These are phyloP conservation scores for Ophiostoma pallidulum DNA, from an alignment of 2,329 filamentous ascomycete genomes.

Conservation along the genomic window DNA sequence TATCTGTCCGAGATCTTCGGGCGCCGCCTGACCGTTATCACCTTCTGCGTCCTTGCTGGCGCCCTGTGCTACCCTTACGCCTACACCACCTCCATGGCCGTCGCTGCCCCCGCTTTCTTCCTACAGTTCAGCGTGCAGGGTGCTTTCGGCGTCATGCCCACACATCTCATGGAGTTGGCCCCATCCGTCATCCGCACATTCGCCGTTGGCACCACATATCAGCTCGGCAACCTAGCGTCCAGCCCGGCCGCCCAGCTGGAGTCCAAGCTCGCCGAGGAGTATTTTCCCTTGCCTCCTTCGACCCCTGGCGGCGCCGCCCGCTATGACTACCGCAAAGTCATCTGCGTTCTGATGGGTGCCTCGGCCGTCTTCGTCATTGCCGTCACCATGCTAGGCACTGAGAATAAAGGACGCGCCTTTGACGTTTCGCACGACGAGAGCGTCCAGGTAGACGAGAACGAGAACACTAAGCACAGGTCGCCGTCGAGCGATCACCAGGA, in stretches of 20 bases:
- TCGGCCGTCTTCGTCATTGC: not conserved
- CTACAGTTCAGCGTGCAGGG: constrained; percentile 60
- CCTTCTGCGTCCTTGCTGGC: constrained; percentile 52
- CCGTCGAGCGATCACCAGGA: no score
- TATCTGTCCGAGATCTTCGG: constrained; percentile 61
- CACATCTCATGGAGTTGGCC: constrained; percentile 65
- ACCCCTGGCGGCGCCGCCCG: not conserved
- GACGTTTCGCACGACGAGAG: no score
- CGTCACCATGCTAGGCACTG: not conserved
- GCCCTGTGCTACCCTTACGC: constrained; percentile 78
- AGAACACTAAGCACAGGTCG: no score
- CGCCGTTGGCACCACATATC: constrained; percentile 63
- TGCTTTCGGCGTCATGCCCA: constrained; percentile 57
- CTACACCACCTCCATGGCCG: constrained; percentile 48
- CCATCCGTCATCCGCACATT: constrained; percentile 60
- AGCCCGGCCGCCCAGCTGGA: not conserved
- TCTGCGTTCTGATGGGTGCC: not conserved
- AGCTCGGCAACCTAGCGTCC: constrained; percentile 68
- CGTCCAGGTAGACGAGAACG: no score
- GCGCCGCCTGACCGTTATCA: constrained; percentile 58
- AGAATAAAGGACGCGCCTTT: not conserved
- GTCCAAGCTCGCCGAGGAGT: not conserved
- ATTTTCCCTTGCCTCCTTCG: not conserved
- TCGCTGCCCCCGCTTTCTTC: constrained; percentile 78
- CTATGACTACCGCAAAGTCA: not conserved